Evolutionary conservation across 2,329 filamentous ascomycete genomes (phyloP).

Genomic region (Hypomyces perniciosus): DNA sequence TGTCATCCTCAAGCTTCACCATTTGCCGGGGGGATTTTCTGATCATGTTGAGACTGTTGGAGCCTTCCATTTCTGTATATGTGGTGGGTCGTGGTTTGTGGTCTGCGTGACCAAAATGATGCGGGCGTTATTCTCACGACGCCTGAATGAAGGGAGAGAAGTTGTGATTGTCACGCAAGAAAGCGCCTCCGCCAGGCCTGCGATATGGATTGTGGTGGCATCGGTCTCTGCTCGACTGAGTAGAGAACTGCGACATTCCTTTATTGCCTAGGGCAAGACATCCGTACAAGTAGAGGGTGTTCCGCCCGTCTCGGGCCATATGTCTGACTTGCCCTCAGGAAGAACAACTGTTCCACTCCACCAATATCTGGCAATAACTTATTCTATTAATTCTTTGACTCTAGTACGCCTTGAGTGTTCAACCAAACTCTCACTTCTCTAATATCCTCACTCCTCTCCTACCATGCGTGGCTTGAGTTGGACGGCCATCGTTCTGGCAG

Average conservation of each 20-base stretch:
- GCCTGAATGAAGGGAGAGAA: neutral
- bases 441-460: neutral
- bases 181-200: neutral
- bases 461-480: conserved; percentile 1
- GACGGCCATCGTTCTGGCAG: neutral
- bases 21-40: no score
- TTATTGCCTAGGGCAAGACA: neutral
- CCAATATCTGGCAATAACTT: no score
- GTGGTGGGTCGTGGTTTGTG: neutral
- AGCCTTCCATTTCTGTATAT: neutral
- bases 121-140: neutral
- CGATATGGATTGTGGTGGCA: neutral
- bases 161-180: conserved; percentile 5
- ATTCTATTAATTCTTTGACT: neutral
- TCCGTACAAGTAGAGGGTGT: neutral
- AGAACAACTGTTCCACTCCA: no score
- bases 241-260: neutral
- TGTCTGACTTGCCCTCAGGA: no score
- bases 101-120: neutral
- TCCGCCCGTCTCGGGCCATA: neutral
- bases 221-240: neutral
- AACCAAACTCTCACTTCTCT: neutral
- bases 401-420: neutral
- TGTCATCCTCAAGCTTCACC: neutral
- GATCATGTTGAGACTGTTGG: no score